phyloP scores from a whole-genome alignment of 305 asterid species.

The Fraxinus angustifolia region DNA sequence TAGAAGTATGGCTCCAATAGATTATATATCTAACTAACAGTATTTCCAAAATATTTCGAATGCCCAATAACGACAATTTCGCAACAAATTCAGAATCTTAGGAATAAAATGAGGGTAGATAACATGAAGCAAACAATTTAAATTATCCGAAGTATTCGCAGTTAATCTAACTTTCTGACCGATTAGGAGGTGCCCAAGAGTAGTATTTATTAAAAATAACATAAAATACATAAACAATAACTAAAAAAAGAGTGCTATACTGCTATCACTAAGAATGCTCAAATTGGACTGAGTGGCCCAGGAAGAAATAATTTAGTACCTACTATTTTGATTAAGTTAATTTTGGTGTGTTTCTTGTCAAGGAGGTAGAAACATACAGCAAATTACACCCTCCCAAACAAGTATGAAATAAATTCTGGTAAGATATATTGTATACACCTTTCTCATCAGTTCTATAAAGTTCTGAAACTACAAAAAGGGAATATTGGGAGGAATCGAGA shows the following conservation, averaged over 20 bases:
- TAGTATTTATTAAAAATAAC: not conserved
- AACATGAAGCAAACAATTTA: not conserved
- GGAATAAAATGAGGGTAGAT: not conserved
- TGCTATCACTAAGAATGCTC: not conserved
- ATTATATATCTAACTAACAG: not conserved
- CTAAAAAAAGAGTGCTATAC: not conserved
- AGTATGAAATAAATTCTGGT: not conserved
- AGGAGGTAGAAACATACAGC: not conserved
- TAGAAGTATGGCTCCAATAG: not conserved
- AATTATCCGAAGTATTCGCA: not conserved
- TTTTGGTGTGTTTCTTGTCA: not conserved
- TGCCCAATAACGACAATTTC: not conserved
- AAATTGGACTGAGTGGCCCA: not conserved
- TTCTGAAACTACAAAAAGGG: not conserved
- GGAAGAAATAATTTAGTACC: not conserved
- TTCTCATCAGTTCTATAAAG: not conserved
- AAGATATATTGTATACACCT: not conserved
- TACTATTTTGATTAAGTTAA: not conserved
- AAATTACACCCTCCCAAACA: not conserved
- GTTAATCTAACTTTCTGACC: not conserved
- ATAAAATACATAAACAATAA: not conserved
- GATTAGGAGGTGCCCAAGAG: not conserved
- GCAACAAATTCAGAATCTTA: not conserved
- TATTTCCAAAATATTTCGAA: not conserved
- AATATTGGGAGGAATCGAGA: not conserved